phyloP scores from a whole-genome alignment of 2,329 filamentous ascomycete genomes.

The Hymenoscyphus salicellus region DNA sequence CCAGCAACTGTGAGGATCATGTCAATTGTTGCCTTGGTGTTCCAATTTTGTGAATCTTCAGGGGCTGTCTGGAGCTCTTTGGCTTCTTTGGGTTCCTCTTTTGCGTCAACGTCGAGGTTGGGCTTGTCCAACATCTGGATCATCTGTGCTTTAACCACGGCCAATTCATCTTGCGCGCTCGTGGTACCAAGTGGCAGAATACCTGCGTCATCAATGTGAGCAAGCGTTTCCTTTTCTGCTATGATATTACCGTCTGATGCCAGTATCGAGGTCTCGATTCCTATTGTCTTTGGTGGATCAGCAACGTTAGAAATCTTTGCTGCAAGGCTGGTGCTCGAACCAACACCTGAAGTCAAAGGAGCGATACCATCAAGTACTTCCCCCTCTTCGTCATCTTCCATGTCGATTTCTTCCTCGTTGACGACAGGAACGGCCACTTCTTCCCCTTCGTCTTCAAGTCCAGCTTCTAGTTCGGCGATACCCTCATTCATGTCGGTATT shows the following conservation, averaged over 20 bases:
- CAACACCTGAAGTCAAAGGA: neutral
- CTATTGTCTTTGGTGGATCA: neutral
- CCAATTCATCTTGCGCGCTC: constrained; percentile 11
- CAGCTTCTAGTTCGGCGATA: constrained; percentile 47
- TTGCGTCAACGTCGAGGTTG: neutral
- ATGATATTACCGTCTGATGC: neutral
- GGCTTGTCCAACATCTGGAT: neutral
- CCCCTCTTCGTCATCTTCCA: constrained; percentile 12
- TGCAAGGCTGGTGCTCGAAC: neutral
- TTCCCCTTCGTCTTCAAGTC: constrained; percentile 38
- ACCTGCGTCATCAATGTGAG: neutral
- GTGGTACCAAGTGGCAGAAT: neutral
- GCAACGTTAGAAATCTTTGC: neutral
- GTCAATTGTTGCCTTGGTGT: constrained; percentile 67
- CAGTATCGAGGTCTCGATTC: neutral
- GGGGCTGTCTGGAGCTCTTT: neutral
- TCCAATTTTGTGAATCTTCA: constrained; percentile 36
- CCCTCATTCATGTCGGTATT: constrained; percentile 40
- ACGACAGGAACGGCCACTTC: constrained; percentile 20
- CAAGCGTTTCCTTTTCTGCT: constrained; percentile 1
- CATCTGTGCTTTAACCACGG: constrained; percentile 46
- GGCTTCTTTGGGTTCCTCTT: neutral
- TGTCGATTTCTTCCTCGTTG: constrained; percentile 20
- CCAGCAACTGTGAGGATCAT: constrained; percentile 88
- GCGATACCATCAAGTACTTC: neutral